Conservation (phyloP, 2,329 filamentous ascomycete species). For the Alternaria hordeiaustralica region DNA sequence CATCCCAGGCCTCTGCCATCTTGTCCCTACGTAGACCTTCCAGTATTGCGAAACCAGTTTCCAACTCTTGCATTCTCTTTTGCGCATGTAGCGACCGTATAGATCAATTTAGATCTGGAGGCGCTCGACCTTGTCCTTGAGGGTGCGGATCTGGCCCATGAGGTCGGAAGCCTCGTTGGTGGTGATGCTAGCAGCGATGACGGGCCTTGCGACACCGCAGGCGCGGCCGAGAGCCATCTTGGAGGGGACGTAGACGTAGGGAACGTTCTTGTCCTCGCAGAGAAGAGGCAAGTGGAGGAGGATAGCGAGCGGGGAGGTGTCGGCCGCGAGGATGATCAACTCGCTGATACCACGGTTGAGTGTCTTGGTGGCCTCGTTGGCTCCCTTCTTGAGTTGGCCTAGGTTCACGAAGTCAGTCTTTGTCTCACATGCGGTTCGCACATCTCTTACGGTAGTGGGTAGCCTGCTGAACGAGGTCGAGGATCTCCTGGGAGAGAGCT, state of each 20-base stretch:
- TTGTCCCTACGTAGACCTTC: constrained; percentile 24
- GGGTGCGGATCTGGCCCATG: constrained; percentile 81
- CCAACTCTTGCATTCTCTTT: not conserved
- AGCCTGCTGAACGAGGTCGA: constrained; percentile 48
- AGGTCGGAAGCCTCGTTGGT: constrained; percentile 64
- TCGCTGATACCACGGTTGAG: constrained; percentile 91
- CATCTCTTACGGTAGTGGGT: constrained; percentile 22
- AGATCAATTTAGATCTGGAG: constrained; percentile 74
- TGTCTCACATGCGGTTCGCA: not conserved
- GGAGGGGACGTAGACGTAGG: constrained; percentile 67
- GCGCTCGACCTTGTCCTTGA: constrained; percentile 96
- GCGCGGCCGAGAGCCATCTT: constrained; percentile 77
- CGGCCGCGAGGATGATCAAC: constrained; percentile 80
- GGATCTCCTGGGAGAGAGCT: constrained; percentile 56
- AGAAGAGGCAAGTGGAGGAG: constrained; percentile 73
- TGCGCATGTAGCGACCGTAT: not conserved
- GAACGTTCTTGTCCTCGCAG: constrained; percentile 82
- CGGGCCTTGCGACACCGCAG: constrained; percentile 84
- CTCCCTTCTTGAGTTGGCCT: constrained; percentile 47
- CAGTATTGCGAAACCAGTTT: constrained; percentile 7
- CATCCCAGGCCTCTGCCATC: constrained; percentile 21
- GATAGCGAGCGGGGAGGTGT: constrained; percentile 86
- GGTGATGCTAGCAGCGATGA: constrained; percentile 88
- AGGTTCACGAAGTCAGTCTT: not conserved
- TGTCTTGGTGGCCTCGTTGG: constrained; percentile 78